Conservation (phyloP, 306 rosid genomes). For the Arachis hypogaea region DNA sequence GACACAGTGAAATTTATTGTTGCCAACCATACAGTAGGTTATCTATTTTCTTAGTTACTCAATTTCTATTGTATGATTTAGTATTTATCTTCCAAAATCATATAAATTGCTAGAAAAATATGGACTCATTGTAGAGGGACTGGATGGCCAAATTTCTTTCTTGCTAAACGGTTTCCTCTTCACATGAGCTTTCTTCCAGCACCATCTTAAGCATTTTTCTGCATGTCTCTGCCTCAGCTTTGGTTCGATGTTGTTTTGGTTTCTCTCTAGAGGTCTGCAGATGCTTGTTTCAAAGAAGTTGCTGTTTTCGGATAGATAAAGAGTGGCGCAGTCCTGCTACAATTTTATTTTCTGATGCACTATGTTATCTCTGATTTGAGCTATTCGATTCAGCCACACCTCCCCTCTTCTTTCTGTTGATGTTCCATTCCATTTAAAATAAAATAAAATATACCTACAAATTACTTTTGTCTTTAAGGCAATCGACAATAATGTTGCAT, state of each 20-base stretch:
- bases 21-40: constrained; percentile 87
- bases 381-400: background rate
- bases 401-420: constrained; percentile 10
- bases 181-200: background rate
- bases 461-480: constrained; percentile 19
- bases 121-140: constrained; percentile 1
- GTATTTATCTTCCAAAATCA: constrained; percentile 18
- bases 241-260: background rate
- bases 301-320: constrained; percentile 2
- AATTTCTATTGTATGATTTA: constrained; percentile 8
- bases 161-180: constrained; percentile 9
- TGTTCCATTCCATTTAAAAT: constrained; percentile 2
- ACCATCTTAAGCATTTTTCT: background rate
- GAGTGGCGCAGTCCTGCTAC: constrained; percentile 9
- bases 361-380: constrained; percentile 9
- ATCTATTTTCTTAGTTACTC: constrained; percentile 15
- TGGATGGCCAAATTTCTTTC: background rate
- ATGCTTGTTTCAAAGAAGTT: constrained; percentile 4
- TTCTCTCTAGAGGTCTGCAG: background rate
- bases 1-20: constrained; percentile 91
- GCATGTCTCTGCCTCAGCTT: background rate
- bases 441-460: background rate
- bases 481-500: constrained; percentile 19
- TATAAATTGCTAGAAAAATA: constrained; percentile 21
- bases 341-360: constrained; percentile 7